Evolutionary conservation across 176 grass and related monocot species (phyloP).

Genomic region (Phoenix roebelenii): DNA sequence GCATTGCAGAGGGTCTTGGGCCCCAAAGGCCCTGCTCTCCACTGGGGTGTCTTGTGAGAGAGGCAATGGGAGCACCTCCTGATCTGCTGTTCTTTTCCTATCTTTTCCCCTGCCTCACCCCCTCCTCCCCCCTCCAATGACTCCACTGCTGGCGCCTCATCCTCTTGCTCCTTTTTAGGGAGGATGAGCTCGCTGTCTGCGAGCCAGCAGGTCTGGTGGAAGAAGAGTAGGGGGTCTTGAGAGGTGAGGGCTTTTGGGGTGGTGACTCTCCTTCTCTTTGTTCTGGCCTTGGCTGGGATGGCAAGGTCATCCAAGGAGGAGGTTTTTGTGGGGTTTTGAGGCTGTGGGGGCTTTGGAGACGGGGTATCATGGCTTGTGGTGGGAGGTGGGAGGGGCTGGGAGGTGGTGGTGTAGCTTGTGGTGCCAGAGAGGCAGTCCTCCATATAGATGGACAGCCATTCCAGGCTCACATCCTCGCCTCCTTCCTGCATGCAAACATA

Average conservation of each 20-base stretch:
- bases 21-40: conserved; percentile 53
- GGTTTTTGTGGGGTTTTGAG: conserved; percentile 1
- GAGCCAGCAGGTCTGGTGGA: conserved; percentile 66
- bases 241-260: conserved; percentile 36
- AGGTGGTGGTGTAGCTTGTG: conserved; percentile 7
- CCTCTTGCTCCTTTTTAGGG: conserved; percentile 38
- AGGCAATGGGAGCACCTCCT: conserved; percentile 77
- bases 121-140: neutral
- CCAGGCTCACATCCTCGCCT: conserved; percentile 40
- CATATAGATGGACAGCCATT: conserved; percentile 76
- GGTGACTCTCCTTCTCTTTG: conserved; percentile 31
- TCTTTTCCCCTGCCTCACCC: neutral
- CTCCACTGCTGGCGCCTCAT: conserved; percentile 12
- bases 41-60: conserved; percentile 50
- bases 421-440: conserved; percentile 67
- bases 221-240: conserved; percentile 28
- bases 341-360: conserved; percentile 3
- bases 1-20: conserved; percentile 64
- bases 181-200: conserved; percentile 92
- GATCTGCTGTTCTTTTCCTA: conserved; percentile 10
- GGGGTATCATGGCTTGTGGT: conserved; percentile 14
- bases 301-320: neutral
- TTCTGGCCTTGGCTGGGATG: conserved; percentile 21
- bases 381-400: conserved; percentile 4
- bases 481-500: conserved; percentile 43